Conservation (phyloP, 2,329 filamentous ascomycete genomes). For the Botryosphaeria dothidea region DNA sequence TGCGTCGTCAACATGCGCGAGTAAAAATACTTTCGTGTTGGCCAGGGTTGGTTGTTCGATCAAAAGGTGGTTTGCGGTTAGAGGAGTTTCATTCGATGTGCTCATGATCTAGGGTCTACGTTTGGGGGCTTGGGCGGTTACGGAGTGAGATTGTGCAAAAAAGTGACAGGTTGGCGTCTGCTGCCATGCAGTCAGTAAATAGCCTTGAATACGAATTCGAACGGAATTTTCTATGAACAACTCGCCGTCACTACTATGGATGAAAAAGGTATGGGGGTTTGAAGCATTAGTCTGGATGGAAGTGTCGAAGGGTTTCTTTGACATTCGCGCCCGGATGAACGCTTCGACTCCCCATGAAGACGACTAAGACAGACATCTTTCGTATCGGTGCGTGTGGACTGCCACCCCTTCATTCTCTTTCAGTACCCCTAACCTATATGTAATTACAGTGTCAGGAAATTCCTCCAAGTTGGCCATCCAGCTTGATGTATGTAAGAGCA, state of each 20-base stretch:
- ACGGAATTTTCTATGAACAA: neutral
- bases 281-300: neutral
- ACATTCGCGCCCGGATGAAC: neutral
- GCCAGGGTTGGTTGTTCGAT: neutral
- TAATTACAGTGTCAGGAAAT: neutral
- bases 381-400: too few species aligned
- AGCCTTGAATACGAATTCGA: neutral
- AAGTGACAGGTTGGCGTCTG: neutral
- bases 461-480: neutral
- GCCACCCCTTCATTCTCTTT: neutral
- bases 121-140: neutral
- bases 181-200: neutral
- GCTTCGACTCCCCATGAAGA: neutral
- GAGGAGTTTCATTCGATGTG: neutral
- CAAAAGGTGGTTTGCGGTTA: neutral
- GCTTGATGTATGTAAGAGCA: neutral
- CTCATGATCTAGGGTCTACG: neutral
- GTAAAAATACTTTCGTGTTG: neutral
- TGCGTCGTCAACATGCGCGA: conserved; percentile 73
- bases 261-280: neutral
- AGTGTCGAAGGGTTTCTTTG: neutral
- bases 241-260: neutral
- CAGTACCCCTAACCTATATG: neutral
- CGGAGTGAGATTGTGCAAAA: neutral
- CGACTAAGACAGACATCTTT: neutral